Evolutionary conservation across 495 filamentous ascomycete genomes (phyloP), one percentile per base, ranked within the genome.

Genomic region (Oleoguttula mirabilis): DNA sequence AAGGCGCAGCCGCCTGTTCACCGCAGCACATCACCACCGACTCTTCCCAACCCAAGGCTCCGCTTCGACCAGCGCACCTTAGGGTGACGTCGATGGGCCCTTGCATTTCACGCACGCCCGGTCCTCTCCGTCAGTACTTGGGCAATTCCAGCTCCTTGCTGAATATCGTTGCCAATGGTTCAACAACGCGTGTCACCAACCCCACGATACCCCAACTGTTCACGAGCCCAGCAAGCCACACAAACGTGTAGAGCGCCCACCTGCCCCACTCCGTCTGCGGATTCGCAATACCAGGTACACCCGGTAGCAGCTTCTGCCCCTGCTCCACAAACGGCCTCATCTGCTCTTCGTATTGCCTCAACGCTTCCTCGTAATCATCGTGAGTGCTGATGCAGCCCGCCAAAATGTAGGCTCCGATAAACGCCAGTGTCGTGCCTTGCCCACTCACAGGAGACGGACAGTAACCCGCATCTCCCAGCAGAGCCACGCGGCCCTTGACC

Each of bases 391-490:
- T 38, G 28, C 58, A 58, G n/a, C 56, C 58, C 11, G 56, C 56
- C 2, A 61, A 52, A 4, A 61, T 43, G 25, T 57, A 61, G 4
- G 57, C 47, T 4, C 59, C 59, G 10, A 54, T 33, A 4, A 59
- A 41, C 4, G 55, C 43, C 5, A 39, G 25, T 3, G 52, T 57
- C 2, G 60, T 59, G 3, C 58, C 60, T 47, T 59, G 38, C 1
- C 55, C 58, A 10, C 42, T 54, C 21, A 55, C 22, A 1, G 47
- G 40, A 16, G 34, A 37, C 2, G 54, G 51, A 45, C 51, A 51
- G 37, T 55, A 54, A 2, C 24, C 59, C 3, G 59, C 57, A 43
- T 62, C 59, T 10, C 55, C 57, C 1, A 60, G 23, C 10, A 62
- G 45, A 3, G 41, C 55, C 1, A 62, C 51, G 7, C 57, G 46